A percentile compares a stretch with the other conserved stretches of the same genome.
Evolutionary conservation across 495 filamentous ascomycete species (phyloP).

Genomic region (Aspergillus asperescens): DNA sequence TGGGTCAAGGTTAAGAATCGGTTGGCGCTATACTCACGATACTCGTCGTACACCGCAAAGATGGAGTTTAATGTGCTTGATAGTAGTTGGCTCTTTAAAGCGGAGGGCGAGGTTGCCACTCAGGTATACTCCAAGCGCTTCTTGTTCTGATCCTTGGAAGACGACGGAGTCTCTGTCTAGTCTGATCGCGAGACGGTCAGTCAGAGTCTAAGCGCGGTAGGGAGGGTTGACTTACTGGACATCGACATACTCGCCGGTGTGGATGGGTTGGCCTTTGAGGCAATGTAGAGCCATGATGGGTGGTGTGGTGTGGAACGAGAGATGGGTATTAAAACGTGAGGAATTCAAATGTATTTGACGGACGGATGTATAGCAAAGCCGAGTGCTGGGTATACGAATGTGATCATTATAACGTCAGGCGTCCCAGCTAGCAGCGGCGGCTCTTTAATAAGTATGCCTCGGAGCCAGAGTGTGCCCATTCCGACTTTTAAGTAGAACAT

Average conservation of each 20-base stretch:
- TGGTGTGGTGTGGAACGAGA: too few relatives aligned
- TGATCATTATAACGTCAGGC: too few relatives aligned
- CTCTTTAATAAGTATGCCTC: too few relatives aligned
- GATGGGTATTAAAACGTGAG: too few relatives aligned
- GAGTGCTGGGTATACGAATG: too few relatives aligned
- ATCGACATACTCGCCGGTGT: background rate
- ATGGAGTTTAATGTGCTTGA: background rate
- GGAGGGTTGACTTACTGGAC: background rate
- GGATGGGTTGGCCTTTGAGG: background rate
- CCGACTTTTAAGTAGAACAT: too few relatives aligned
- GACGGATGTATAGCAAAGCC: too few relatives aligned
- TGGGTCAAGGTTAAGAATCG: too few relatives aligned
- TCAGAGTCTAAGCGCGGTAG: background rate
- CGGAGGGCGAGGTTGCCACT: background rate
- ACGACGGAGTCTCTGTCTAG: background rate
- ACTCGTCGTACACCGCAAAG: background rate
- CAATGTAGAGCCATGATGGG: conserved; percentile 1
- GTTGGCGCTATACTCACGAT: background rate
- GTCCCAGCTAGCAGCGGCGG: too few relatives aligned
- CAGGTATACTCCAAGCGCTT: background rate
- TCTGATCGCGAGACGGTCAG: background rate
- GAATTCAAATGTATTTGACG: too few relatives aligned
- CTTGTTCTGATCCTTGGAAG: background rate
- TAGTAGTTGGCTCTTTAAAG: background rate
- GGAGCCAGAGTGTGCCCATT: too few relatives aligned